A percentile compares a stretch with the other conserved stretches of the same genome.
These are phyloP conservation scores for Paramecium biaurelia DNA, from an alignment of 73 alveolate genomes.

Conservation along the genomic window DNA sequence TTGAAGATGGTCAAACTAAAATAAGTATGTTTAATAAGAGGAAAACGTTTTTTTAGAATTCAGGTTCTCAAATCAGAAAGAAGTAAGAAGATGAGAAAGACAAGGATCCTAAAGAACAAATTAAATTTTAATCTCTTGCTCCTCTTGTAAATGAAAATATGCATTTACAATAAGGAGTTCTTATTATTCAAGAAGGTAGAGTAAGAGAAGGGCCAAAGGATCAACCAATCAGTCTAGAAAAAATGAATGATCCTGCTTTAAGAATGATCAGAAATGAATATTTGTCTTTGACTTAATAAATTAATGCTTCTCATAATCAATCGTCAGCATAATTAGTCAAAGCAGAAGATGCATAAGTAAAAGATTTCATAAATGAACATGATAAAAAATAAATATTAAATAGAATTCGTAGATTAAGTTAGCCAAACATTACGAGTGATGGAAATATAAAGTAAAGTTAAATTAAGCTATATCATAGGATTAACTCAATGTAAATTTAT, in stretches of 20 bases:
- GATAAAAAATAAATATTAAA: not conserved
- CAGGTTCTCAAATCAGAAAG: not conserved
- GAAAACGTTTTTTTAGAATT: not conserved
- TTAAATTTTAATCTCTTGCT: not conserved
- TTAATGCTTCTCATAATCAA: not conserved
- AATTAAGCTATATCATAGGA: not conserved
- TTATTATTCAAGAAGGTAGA: not conserved
- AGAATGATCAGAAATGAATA: constrained; percentile 49
- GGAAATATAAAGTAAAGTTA: not conserved
- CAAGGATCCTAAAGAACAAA: not conserved
- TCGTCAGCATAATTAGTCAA: not conserved
- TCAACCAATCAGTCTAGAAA: not conserved
- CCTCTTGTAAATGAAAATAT: constrained; percentile 30
- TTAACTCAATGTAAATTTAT: not conserved
- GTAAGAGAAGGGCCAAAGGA: constrained; percentile 42
- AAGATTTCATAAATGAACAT: not conserved
- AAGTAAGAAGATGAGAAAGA: not conserved
- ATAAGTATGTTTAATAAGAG: not conserved
- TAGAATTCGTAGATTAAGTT: not conserved
- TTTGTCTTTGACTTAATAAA: not conserved
- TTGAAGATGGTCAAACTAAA: constrained; percentile 15
- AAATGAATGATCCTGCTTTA: not conserved
- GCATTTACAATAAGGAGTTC: not conserved
- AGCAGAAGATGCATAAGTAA: constrained; percentile 4
- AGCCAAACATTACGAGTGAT: not conserved